Conservation (phyloP, 1,139 yeast species). For the Sugiyamaella neomexicana region DNA sequence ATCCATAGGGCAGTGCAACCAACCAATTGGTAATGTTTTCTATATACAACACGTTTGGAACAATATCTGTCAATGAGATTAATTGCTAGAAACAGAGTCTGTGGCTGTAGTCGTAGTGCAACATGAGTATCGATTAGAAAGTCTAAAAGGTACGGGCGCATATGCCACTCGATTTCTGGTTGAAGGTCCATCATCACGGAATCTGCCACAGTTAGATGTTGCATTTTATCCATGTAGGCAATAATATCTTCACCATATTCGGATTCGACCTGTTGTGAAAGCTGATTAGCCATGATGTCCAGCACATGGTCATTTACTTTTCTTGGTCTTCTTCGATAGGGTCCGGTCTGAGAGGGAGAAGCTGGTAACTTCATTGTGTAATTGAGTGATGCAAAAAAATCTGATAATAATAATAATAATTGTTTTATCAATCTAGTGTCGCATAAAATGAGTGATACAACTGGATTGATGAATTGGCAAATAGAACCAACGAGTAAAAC, state of each 20-base stretch:
- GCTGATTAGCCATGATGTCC: constrained; percentile 11
- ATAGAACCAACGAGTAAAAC: background rate
- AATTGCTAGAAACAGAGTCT: constrained; percentile 78
- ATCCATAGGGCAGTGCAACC: constrained; percentile 96
- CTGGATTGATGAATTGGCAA: background rate
- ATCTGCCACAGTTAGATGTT: constrained; percentile 37
- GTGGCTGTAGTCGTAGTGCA: constrained; percentile 74
- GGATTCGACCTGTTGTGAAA: constrained; percentile 32
- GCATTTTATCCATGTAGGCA: constrained; percentile 39
- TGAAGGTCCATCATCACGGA: constrained; percentile 79
- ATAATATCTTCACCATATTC: constrained; percentile 42
- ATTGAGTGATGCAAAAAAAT: constrained; percentile 7
- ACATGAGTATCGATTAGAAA: constrained; percentile 80
- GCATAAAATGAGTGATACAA: no score
- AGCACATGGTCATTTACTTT: constrained; percentile 5
- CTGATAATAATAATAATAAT: no score
- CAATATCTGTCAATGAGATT: constrained; percentile 89
- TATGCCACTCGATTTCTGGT: constrained; percentile 91
- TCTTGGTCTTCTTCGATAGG: constrained; percentile 9
- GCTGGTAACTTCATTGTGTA: constrained; percentile 6
- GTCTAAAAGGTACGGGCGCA: constrained; percentile 88
- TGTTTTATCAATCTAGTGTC: no score
- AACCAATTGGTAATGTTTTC: constrained; percentile 87
- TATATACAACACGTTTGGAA: constrained; percentile 86
- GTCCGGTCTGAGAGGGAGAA: constrained; percentile 8